phyloP scores from a whole-genome alignment of 2,329 filamentous ascomycete genomes.

The Paraphoma sp. region DNA sequence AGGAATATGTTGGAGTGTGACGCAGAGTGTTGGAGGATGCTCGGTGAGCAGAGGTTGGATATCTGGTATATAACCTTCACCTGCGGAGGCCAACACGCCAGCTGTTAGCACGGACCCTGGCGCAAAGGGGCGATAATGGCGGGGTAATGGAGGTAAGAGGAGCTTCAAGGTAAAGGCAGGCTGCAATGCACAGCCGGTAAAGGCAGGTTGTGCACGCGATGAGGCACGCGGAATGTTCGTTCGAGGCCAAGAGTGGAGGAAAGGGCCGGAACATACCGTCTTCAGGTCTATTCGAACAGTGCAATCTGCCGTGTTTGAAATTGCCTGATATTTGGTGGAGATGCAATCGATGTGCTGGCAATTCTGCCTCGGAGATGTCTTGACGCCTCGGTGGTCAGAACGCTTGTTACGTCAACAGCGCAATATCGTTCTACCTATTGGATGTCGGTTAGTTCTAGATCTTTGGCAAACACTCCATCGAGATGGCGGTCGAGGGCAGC shows the following conservation, averaged over 20 bases:
- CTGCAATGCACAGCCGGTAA: background rate
- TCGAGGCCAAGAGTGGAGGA: background rate
- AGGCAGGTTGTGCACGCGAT: background rate
- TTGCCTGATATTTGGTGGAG: background rate
- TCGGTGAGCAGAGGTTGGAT: conserved; percentile 12
- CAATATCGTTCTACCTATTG: background rate
- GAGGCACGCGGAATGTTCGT: background rate
- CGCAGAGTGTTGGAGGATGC: conserved; percentile 11
- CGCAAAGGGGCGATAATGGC: conserved; percentile 1
- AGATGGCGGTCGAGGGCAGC: too few species aligned
- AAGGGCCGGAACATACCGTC: background rate
- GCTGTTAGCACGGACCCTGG: conserved; percentile 13
- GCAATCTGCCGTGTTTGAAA: background rate
- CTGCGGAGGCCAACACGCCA: conserved; percentile 17
- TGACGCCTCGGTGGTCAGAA: background rate
- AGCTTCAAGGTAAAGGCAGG: conserved; percentile 5
- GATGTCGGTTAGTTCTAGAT: background rate
- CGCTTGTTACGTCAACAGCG: background rate
- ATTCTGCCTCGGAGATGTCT: background rate
- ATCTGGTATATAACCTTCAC: conserved; percentile 11
- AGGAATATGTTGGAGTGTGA: conserved; percentile 11
- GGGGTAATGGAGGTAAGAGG: conserved; percentile 9
- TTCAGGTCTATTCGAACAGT: background rate
- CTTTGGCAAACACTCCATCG: too few species aligned
- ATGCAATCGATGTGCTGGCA: background rate